Evolutionary conservation across 2,329 filamentous ascomycete genomes (phyloP), one percentile per base, ranked within the genome.

Genomic region (Lachnellula occidentalis): DNA sequence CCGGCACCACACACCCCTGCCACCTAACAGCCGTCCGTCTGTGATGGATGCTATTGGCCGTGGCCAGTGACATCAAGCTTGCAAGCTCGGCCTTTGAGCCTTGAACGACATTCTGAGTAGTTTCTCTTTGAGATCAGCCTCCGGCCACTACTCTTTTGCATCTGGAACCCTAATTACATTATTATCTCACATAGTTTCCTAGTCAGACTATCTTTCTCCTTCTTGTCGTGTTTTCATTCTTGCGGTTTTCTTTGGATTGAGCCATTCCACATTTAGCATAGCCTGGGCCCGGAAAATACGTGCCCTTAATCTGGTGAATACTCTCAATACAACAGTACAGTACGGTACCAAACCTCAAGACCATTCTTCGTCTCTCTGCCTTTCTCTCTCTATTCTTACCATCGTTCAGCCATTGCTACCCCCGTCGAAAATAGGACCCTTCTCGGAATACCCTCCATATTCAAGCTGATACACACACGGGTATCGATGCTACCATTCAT

Each of bases 31-130:
- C 42, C 15, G 46, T 53, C 12, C 8, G 48, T 52, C 45, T 27
- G 47, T 37, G 19, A 31, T 31, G 34, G n/a, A 31, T 12, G 11
- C 48, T 54, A 55, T 55, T 57, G 45, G 46, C 45, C 48, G 27
- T 57, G 60, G 62, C 58, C 65, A 64, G 62, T 68, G 66, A 67
- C 64, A 66, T 67, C 63, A 66, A 62, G 60, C 60, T 21, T 9
- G 27, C 27, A 31, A 31, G 27, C 27, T 31, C 9, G 27, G 27
- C 27, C 27, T 31, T 31, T 31, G 58, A 61, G 53, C 55, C 56
- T 55, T 58, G 60, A 57, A 58, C 56, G 55, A 60, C 56, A 22
- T 43, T 21, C 8, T 43, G 15, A 17, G 36, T n/a, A 22, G 27
- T 31, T 21, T 22, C 66, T 62, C 60, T 63, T 64, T 63, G 63